These are phyloP conservation scores for Jatropha multifida DNA, from an alignment of 441 rosid genomes.

Conservation along the genomic window DNA sequence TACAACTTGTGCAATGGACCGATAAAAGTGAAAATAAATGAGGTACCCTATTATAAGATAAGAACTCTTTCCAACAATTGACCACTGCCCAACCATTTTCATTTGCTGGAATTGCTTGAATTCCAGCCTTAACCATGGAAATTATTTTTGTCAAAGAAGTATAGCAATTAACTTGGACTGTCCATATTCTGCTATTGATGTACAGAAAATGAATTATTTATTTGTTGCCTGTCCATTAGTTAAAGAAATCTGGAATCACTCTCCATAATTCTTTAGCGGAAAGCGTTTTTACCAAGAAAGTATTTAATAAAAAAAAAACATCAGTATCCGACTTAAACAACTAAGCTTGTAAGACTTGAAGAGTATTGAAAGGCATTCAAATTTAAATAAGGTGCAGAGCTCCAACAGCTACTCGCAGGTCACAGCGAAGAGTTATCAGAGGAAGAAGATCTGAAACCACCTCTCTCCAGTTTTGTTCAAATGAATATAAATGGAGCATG, in stretches of 20 bases:
- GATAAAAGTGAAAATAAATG: background rate
- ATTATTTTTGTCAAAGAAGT: background rate
- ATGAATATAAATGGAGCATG: background rate
- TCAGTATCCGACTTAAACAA: background rate
- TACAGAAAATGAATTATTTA: background rate
- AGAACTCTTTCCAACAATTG: slow-evolving; percentile 4
- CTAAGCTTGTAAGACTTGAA: background rate
- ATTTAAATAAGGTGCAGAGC: background rate
- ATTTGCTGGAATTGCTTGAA: background rate
- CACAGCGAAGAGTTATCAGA: background rate
- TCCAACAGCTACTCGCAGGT: background rate
- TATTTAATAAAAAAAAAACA: background rate
- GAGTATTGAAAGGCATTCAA: background rate
- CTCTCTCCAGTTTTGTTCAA: background rate
- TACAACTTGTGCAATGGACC: background rate
- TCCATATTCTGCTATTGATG: background rate
- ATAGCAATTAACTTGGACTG: background rate
- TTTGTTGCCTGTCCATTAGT: background rate
- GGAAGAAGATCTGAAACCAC: background rate
- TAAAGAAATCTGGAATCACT: background rate
- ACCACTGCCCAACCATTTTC: background rate
- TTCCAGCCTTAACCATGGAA: background rate
- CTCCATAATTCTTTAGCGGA: background rate
- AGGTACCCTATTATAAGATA: background rate
- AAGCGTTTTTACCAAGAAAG: background rate